Conservation (phyloP, 1,139 yeast species). For the Groenewaldozyma sp. region DNA sequence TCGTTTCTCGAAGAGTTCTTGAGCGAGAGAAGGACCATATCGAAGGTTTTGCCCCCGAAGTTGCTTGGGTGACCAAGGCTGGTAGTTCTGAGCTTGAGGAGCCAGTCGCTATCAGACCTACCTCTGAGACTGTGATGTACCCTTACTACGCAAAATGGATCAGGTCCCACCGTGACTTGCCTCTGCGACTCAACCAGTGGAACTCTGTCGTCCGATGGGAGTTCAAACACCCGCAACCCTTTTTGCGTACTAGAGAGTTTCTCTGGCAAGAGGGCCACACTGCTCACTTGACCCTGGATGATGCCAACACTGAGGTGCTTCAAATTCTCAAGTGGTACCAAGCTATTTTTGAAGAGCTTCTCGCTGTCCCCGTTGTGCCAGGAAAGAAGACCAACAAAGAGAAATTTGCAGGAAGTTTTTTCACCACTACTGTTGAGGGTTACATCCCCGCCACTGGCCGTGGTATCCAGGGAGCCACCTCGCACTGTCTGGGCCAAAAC, state of each 20-base stretch:
- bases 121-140: slow-evolving; percentile 99
- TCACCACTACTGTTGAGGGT: slow-evolving; percentile 94
- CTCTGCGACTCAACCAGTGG: slow-evolving; percentile 96
- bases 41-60: slow-evolving; percentile 99
- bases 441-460: slow-evolving; percentile 97
- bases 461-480: slow-evolving; percentile 99
- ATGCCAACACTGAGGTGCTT: slow-evolving; percentile 74
- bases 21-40: slow-evolving; percentile 98
- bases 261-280: slow-evolving; percentile 99
- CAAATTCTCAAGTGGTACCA: slow-evolving; percentile 83
- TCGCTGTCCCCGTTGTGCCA: slow-evolving; percentile 95
- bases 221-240: slow-evolving; percentile 99
- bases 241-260: slow-evolving; percentile 96
- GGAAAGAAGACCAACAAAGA: slow-evolving; percentile 96
- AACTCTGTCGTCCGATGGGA: slow-evolving; percentile 99
- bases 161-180: slow-evolving; percentile 95
- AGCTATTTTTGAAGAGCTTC: slow-evolving; percentile 74
- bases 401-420: slow-evolving; percentile 96
- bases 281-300: slow-evolving; percentile 76
- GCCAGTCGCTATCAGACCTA: slow-evolving; percentile 98
- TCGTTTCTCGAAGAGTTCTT: slow-evolving; percentile 82
- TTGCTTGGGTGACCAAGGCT: slow-evolving; percentile 98
- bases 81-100: slow-evolving; percentile 92
- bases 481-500: slow-evolving; percentile 96
- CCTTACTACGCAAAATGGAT: slow-evolving; percentile 99